These are phyloP conservation scores for Apophysomyces variabilis DNA, from an alignment of 371 early-diverging fungal species.

Conservation along the genomic window DNA sequence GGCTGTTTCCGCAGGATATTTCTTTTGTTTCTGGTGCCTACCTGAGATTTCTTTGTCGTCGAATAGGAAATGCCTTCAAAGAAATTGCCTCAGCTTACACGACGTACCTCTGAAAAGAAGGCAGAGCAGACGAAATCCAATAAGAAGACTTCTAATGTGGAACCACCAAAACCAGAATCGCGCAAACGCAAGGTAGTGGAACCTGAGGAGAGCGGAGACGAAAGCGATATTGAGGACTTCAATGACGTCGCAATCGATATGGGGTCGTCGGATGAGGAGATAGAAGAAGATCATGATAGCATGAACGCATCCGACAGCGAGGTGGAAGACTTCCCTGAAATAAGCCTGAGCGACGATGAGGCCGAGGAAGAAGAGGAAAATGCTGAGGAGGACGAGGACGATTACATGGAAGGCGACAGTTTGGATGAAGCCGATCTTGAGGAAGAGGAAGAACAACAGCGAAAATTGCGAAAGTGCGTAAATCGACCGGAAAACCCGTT, in stretches of 20 bases:
- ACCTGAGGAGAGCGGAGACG: constrained; percentile 37
- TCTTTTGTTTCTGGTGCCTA: too few species aligned
- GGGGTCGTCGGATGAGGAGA: constrained; percentile 47
- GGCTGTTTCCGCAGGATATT: too few species aligned
- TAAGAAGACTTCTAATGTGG: neutral
- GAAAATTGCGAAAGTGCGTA: constrained; percentile 23
- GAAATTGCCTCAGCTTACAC: neutral
- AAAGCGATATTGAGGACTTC: constrained; percentile 45
- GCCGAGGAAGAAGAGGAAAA: constrained; percentile 44
- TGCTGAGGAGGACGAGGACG: constrained; percentile 38
- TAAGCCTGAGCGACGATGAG: constrained; percentile 39
- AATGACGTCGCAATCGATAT: constrained; percentile 51
- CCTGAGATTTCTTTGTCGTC: too few species aligned
- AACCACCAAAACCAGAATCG: neutral
- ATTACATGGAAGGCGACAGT: constrained; percentile 43
- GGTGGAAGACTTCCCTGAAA: constrained; percentile 54
- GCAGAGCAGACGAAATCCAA: neutral
- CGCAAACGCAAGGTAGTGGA: constrained; percentile 23
- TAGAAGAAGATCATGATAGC: constrained; percentile 2
- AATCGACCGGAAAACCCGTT: constrained; percentile 22
- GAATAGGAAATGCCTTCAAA: too few species aligned
- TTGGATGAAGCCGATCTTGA: constrained; percentile 53
- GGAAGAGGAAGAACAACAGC: constrained; percentile 40
- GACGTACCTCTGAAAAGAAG: neutral
- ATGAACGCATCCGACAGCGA: constrained; percentile 29